Conservation (phyloP, 1,284 basidiomycete species). For the Pisolithus thermaeus region DNA sequence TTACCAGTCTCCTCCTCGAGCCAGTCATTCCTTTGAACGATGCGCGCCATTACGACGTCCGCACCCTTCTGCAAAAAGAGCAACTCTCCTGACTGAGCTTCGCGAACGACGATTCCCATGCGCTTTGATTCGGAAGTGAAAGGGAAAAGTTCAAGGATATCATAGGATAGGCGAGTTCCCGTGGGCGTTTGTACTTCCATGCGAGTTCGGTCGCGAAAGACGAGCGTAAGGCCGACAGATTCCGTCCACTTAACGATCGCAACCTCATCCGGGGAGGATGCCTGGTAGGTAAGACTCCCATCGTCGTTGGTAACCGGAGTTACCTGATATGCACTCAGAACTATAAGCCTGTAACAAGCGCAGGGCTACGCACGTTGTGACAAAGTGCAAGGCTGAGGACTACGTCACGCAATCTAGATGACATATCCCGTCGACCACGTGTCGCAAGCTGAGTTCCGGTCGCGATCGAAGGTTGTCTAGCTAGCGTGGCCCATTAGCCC, state of each 20-base stretch:
- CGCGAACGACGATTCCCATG: slow-evolving; percentile 96
- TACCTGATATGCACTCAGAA: slow-evolving; percentile 49
- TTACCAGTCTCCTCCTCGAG: slow-evolving; percentile 98
- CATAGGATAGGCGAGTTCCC: slow-evolving; percentile 63
- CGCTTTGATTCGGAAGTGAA: slow-evolving; percentile 98
- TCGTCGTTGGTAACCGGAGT: slow-evolving; percentile 95
- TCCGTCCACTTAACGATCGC: slow-evolving; percentile 99
- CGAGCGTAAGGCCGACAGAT: slow-evolving; percentile 86
- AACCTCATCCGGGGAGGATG: slow-evolving; percentile 97
- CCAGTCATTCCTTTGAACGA: slow-evolving; percentile 98
- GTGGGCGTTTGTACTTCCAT: slow-evolving; percentile 75
- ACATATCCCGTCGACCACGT: slow-evolving; percentile 91
- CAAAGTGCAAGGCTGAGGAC: slow-evolving; percentile 92
- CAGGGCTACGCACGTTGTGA: slow-evolving; percentile 71
- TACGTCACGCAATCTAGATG: slow-evolving; percentile 89
- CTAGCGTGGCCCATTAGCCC: slow-evolving; percentile 29
- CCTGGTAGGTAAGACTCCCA: slow-evolving; percentile 92
- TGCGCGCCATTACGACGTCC: slow-evolving; percentile 93
- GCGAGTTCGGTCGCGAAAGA: slow-evolving; percentile 81
- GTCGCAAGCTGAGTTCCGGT: slow-evolving; percentile 79
- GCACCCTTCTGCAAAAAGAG: slow-evolving; percentile 96
- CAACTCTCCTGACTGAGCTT: slow-evolving; percentile 69
- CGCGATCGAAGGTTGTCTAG: slow-evolving; percentile 43
- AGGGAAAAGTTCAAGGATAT: slow-evolving; percentile 93
- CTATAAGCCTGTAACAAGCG: background rate